Evolutionary conservation across 352 stramenopile genomes (phyloP), one percentile per base, ranked within the genome.

Genomic region (Phytophthora pini): DNA sequence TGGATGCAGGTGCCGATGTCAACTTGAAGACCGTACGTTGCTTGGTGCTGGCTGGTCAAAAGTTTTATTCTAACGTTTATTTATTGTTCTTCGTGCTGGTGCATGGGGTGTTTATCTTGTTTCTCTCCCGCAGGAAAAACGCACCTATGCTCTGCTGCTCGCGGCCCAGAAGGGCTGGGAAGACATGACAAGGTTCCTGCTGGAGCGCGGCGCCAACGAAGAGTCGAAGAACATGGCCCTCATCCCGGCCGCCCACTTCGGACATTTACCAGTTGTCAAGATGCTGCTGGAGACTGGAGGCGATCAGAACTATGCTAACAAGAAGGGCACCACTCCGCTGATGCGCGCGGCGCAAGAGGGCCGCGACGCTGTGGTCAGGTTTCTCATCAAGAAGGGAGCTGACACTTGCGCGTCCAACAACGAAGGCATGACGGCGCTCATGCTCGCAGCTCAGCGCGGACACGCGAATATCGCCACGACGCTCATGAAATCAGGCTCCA

Each of bases 301-400:
- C 12, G 62, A 92, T 46, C 82, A 89, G 45, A 96, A 96, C 47
- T 96, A 86, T 40, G 86, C 87, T 43, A 96, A 96, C 65, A 89
- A 88, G 72, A 96, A 96, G 61, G 88, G 88, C 49, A 96, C 88
- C 2, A 96, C 88, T 0, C 87, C 88, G 15, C 56, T 96, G 38
- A 96, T 96, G 88, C 84, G 88, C 7, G 88, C 88, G 8, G 88
- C 88, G 0, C 88, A 96, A 61, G 88, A 96, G 76, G 88, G 88
- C 13, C 80, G 87, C 9, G 87, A 89, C 15, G 82, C 75, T 8
- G 88, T 96, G 9, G 88, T 96, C 15, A 69, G 77, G 46, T 93
- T 90, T 26, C 67, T 96, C n/a, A 87, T 96, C 17, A 68, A 76
- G 13, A 82, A 84, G 61, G 74, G 83, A 2, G 86, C 82, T 7